phyloP scores from a whole-genome alignment of 768 basidiomycete species.

The Rhizopogon sp. region DNA sequence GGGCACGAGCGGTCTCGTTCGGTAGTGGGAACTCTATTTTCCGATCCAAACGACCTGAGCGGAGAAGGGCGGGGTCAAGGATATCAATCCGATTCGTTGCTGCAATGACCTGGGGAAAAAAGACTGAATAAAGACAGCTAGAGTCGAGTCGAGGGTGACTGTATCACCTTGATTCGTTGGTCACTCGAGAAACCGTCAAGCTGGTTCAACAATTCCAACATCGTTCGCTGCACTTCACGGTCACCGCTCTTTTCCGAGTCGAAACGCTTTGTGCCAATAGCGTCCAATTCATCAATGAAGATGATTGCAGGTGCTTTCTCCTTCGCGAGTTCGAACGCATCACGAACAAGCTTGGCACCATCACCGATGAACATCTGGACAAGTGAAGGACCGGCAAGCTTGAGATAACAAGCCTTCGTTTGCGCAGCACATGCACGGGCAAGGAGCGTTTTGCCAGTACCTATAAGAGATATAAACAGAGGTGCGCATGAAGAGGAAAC shows the following conservation, averaged over 20 bases:
- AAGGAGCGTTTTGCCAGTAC: constrained; percentile 96
- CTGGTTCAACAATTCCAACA: constrained; percentile 98
- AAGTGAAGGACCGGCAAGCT: constrained; percentile 94
- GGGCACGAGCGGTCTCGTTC: constrained; percentile 92
- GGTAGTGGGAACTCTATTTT: constrained; percentile 99
- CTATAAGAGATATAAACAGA: constrained; percentile 26
- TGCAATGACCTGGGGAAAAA: constrained; percentile 75
- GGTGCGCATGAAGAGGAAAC: not conserved
- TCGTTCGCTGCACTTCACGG: constrained; percentile 99
- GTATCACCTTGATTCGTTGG: constrained; percentile 86
- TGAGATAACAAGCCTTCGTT: constrained; percentile 96
- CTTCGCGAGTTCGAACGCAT: constrained; percentile 96
- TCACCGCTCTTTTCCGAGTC: constrained; percentile 99
- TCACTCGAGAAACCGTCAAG: constrained; percentile 97
- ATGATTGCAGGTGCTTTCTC: constrained; percentile 99
- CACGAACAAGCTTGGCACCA: constrained; percentile 97
- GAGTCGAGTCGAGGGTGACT: not conserved
- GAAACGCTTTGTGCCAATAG: constrained; percentile 98
- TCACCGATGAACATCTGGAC: constrained; percentile 99
- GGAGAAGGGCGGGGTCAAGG: constrained; percentile 95
- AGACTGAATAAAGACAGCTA: constrained; percentile 6
- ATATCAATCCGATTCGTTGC: constrained; percentile 99
- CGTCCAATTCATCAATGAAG: constrained; percentile 97
- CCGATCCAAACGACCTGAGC: constrained; percentile 94
- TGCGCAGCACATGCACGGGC: constrained; percentile 98